Evolutionary conservation across 1,284 basidiomycete genomes (phyloP).

Genomic region (Ustilago esculenta): DNA sequence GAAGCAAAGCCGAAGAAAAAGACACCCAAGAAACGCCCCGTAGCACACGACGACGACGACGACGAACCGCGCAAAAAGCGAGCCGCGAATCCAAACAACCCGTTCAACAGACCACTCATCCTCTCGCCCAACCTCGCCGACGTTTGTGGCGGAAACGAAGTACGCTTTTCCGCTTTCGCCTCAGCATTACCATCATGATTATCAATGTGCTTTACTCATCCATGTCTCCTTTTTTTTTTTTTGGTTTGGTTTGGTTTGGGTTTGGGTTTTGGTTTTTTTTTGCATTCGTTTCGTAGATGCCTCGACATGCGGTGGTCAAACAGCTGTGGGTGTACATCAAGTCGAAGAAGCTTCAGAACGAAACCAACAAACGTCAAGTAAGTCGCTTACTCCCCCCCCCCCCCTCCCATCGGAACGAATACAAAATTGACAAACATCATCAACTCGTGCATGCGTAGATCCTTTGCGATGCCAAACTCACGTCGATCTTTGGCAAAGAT

Average conservation of each 20-base stretch:
- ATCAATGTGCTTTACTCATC: too few relatives aligned
- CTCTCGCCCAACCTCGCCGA: constrained; percentile 59
- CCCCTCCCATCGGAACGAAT: too few relatives aligned
- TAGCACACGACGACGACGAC: constrained; percentile 36
- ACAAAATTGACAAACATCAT: too few relatives aligned
- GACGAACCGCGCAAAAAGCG: constrained; percentile 51
- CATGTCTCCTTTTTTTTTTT: too few relatives aligned
- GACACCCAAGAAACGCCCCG: constrained; percentile 40
- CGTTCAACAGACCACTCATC: constrained; percentile 63
- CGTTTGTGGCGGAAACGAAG: constrained; percentile 62
- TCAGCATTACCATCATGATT: too few relatives aligned
- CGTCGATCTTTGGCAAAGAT: constrained; percentile 77
- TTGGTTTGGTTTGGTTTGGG: too few relatives aligned
- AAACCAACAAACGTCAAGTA: constrained; percentile 73
- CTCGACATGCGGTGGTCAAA: constrained; percentile 88
- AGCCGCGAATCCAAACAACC: constrained; percentile 64
- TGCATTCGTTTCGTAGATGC: constrained; percentile 71
- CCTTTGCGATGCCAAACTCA: constrained; percentile 77
- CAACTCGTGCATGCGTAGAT: constrained; percentile 74
- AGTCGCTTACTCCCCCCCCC: too few relatives aligned
- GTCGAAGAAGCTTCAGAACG: constrained; percentile 79
- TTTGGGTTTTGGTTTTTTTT: too few relatives aligned
- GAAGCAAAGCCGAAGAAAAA: constrained; percentile 61
- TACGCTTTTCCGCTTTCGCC: constrained; percentile 22
- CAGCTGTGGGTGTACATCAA: constrained; percentile 87